phyloP scores from a whole-genome alignment of 2,329 filamentous ascomycete genomes.

The Niveomyces coronatus region DNA sequence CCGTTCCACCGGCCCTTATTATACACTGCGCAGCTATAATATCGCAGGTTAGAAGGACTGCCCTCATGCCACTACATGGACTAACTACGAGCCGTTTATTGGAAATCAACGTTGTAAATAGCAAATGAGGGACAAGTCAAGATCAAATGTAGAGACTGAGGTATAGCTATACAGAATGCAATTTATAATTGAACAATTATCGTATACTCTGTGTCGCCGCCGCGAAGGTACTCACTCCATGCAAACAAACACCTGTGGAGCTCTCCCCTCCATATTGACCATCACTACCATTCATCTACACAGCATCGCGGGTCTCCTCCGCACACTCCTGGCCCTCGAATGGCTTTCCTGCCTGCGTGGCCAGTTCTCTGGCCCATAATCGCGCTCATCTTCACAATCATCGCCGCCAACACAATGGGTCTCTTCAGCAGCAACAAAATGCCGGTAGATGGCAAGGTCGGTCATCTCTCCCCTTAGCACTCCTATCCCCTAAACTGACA shows the following conservation, averaged over 20 bases:
- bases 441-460: constrained; percentile 73
- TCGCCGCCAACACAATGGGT: constrained; percentile 47
- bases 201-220: too few relatives aligned
- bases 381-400: constrained; percentile 23
- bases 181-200: too few relatives aligned
- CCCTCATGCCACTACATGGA: too few relatives aligned
- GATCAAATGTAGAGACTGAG: too few relatives aligned
- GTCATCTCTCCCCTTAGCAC: constrained; percentile 7
- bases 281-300: not conserved
- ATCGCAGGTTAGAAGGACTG: too few relatives aligned
- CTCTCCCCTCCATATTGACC: not conserved
- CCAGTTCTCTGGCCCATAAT: constrained; percentile 15
- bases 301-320: not conserved
- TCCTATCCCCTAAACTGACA: not conserved
- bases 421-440: constrained; percentile 63
- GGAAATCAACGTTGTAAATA: too few relatives aligned
- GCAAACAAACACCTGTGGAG: constrained; percentile 4
- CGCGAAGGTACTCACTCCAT: not conserved
- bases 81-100: too few relatives aligned
- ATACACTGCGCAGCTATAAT: too few relatives aligned
- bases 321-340: not conserved
- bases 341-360: constrained; percentile 4
- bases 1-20: too few relatives aligned
- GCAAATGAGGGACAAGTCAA: too few relatives aligned
- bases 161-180: too few relatives aligned